Evolutionary conservation across 1,284 basidiomycete species (phyloP).

Genomic region (Mycena sp.): DNA sequence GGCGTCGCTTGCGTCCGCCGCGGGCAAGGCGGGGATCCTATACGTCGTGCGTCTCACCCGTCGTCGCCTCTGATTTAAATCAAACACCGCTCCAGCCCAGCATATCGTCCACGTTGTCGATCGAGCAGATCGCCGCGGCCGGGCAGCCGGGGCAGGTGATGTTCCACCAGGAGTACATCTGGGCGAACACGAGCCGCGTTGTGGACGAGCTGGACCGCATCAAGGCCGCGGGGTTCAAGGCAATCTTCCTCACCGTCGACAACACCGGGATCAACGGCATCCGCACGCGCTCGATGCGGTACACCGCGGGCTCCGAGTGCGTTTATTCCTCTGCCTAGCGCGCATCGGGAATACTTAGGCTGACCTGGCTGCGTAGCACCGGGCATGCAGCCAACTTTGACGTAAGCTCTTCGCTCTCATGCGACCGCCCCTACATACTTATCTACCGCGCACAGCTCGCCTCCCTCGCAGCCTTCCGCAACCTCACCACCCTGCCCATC

Average conservation of each 20-base stretch:
- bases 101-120: constrained; percentile 39
- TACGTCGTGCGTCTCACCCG: constrained; percentile 32
- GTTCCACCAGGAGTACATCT: constrained; percentile 43
- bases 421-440: not conserved
- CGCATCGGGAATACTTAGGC: no score
- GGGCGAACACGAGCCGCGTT: constrained; percentile 34
- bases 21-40: constrained; percentile 37
- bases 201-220: constrained; percentile 37
- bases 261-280: constrained; percentile 42
- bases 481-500: constrained; percentile 39
- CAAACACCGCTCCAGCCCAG: constrained; percentile 31
- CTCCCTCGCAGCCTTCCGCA: constrained; percentile 38
- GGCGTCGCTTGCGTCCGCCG: constrained; percentile 35
- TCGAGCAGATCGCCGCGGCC: constrained; percentile 39
- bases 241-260: constrained; percentile 45
- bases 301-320: constrained; percentile 30
- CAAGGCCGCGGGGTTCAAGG: constrained; percentile 40
- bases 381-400: constrained; percentile 37
- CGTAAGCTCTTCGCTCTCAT: not conserved
- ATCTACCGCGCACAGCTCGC: constrained; percentile 18
- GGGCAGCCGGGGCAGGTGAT: constrained; percentile 34
- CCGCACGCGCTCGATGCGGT: constrained; percentile 36
- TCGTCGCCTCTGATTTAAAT: not conserved
- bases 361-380: no score
- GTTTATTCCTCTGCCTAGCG: not conserved